A percentile compares a stretch with the other conserved stretches of the same genome.
These are phyloP conservation scores for Fusarium palustre DNA, from an alignment of 2,329 filamentous ascomycete genomes.

Conservation along the genomic window DNA sequence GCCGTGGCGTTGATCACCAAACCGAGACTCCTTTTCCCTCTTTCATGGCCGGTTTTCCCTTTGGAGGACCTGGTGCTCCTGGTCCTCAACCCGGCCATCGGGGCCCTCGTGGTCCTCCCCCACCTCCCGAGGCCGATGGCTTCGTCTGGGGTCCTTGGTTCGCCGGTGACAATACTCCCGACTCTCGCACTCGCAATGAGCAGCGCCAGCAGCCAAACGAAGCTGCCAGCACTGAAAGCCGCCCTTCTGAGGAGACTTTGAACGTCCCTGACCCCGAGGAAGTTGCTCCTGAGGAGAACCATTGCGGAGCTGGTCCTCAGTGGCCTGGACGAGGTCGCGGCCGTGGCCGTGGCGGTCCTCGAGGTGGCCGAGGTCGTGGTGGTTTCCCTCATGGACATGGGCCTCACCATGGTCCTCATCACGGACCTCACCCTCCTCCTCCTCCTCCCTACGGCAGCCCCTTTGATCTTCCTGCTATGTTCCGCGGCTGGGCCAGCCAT, in stretches of 20 bases:
- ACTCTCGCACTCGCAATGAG: slow-evolving; percentile 26
- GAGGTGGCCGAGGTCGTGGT: slow-evolving; percentile 41
- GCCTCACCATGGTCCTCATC: slow-evolving; percentile 40
- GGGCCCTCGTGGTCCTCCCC: slow-evolving; percentile 35
- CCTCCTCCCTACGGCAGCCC: slow-evolving; percentile 29
- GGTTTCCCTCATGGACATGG: slow-evolving; percentile 37
- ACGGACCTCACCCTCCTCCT: slow-evolving; percentile 34
- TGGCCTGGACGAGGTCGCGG: slow-evolving; percentile 42
- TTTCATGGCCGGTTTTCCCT: slow-evolving; percentile 53
- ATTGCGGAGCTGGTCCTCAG: slow-evolving; percentile 39
- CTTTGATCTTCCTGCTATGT: slow-evolving; percentile 56
- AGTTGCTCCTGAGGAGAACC: slow-evolving; percentile 49
- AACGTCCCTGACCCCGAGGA: slow-evolving; percentile 51
- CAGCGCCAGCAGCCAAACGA: slow-evolving; percentile 38
- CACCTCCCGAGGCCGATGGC: slow-evolving; percentile 40
- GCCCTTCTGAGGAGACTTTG: slow-evolving; percentile 52
- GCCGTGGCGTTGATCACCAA: slow-evolving; percentile 56
- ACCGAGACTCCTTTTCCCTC: slow-evolving; percentile 41
- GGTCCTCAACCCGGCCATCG: slow-evolving; percentile 19
- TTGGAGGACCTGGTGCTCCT: slow-evolving; percentile 40
- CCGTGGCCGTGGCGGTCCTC: slow-evolving; percentile 38
- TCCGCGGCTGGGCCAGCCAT: slow-evolving; percentile 56
- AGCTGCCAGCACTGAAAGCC: slow-evolving; percentile 49
- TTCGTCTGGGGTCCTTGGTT: slow-evolving; percentile 46
- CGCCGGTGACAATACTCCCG: slow-evolving; percentile 44